These are phyloP conservation scores for cucumber (Cucumis sativus) DNA, from an alignment of 306 rosid genomes.

Conservation along the genomic window Cucumber_9930_V3 NC_026655.2:16560501-16561000, in stretches of 20 bases:
- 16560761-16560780: neutral
- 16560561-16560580: neutral
- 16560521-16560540: neutral
- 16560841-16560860: constrained; percentile 1
- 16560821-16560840: neutral
- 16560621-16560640: neutral
- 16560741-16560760: neutral
- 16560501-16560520: neutral
- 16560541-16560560: neutral
- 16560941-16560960: neutral
- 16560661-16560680: neutral
- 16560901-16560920: neutral
- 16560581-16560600: neutral
- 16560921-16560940: neutral
- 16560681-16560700: neutral
- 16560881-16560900: neutral
- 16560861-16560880: neutral
- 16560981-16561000: neutral
- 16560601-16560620: neutral
- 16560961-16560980: neutral
- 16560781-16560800: neutral
- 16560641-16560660: neutral
- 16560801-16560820: neutral
- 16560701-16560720: neutral
- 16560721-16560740: neutral